These are phyloP conservation scores for Juncus inflexus DNA, from an alignment of 176 grass and related monocot species.

Conservation along the genomic window DNA sequence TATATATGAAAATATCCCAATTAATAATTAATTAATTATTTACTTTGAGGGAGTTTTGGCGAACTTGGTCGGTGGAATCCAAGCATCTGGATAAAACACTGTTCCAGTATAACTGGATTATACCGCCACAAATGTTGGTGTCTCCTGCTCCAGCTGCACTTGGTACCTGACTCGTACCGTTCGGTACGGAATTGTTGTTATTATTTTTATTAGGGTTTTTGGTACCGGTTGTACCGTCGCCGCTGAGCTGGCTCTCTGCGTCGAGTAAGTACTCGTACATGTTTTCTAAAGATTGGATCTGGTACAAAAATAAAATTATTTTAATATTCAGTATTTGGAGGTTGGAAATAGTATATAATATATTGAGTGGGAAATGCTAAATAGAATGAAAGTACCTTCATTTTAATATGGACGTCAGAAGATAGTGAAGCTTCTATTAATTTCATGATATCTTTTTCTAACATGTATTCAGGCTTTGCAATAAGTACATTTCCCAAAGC, in stretches of 20 bases:
- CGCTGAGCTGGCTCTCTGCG: constrained; percentile 76
- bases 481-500: constrained; percentile 93
- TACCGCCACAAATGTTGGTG: constrained; percentile 98
- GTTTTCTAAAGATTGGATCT: constrained; percentile 98
- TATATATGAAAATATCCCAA: constrained; percentile 2
- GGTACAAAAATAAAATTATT: constrained; percentile 24
- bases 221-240: constrained; percentile 20
- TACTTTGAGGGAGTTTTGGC: constrained; percentile 83
- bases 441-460: constrained; percentile 75
- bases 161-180: constrained; percentile 65
- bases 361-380: constrained; percentile 15
- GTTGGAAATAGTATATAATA: background rate
- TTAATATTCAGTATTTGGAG: constrained; percentile 13
- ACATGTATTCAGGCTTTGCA: constrained; percentile 93
- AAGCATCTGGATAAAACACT: constrained; percentile 88
- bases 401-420: constrained; percentile 58
- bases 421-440: constrained; percentile 75
- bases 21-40: constrained; percentile 4
- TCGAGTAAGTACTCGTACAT: constrained; percentile 88
- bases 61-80: constrained; percentile 77
- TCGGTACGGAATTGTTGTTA: constrained; percentile 32
- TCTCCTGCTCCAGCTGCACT: constrained; percentile 98
- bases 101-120: constrained; percentile 94
- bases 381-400: constrained; percentile 54
- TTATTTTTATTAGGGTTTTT: constrained; percentile 35